A percentile compares a stretch with the other conserved stretches of the same genome.
These are phyloP conservation scores for Elsinoe australis DNA, from an alignment of 2,329 filamentous ascomycete genomes.

Conservation along the genomic window DNA sequence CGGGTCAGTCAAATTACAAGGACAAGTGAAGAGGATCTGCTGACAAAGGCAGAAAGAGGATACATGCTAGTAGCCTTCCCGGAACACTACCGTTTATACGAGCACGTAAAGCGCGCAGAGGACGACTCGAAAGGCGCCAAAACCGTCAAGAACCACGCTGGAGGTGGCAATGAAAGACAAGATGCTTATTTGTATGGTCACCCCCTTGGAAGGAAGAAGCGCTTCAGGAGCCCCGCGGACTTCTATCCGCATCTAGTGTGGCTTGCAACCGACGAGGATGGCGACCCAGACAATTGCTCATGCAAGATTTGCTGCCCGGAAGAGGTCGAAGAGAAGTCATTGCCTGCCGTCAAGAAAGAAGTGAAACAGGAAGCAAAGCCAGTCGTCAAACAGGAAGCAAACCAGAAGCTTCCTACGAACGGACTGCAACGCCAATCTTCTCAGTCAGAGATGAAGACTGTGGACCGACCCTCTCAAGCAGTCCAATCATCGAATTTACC, in stretches of 20 bases:
- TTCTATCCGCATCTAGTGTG: conserved; percentile 55
- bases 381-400: conserved; percentile 27
- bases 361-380: conserved; percentile 21
- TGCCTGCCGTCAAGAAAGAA: conserved; percentile 20
- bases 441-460: not conserved
- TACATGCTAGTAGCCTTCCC: conserved; percentile 50
- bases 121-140: conserved; percentile 39
- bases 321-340: conserved; percentile 38
- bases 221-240: conserved; percentile 51
- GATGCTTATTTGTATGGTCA: conserved; percentile 56
- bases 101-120: conserved; percentile 48
- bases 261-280: conserved; percentile 47
- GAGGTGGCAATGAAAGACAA: conserved; percentile 47
- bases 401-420: conserved; percentile 13
- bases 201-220: conserved; percentile 49
- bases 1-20: too few relatives aligned
- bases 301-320: conserved; percentile 52
- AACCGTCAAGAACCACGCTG: conserved; percentile 43
- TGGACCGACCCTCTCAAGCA: too few relatives aligned
- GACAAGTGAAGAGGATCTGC: too few relatives aligned
- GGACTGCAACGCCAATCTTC: not conserved
- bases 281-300: conserved; percentile 48
- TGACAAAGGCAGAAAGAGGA: conserved; percentile 36
- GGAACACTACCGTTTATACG: conserved; percentile 50
- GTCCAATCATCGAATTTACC: too few relatives aligned